Conservation (phyloP, 495 filamentous ascomycete genomes). For the Chaetomium cochliodes region DNA sequence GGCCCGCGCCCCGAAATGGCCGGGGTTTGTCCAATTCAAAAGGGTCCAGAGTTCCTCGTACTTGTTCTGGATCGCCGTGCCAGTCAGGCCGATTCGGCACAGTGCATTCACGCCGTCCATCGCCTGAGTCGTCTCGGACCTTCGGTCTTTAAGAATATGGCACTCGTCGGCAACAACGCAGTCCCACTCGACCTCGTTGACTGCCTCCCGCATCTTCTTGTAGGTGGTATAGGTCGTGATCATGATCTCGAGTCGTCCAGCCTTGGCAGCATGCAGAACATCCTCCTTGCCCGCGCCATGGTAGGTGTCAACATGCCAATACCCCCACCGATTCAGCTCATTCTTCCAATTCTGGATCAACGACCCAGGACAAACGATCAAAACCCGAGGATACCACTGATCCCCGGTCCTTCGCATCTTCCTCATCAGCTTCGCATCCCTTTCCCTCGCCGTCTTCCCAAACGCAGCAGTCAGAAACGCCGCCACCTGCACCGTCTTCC, state of each 20-base stretch:
- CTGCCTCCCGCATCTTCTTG: conserved; percentile 64
- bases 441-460: conserved; percentile 89
- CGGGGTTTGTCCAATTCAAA: conserved; percentile 95
- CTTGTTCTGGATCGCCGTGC: conserved; percentile 96
- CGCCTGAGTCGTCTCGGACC: conserved; percentile 72
- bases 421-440: conserved; percentile 86
- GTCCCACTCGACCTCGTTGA: conserved; percentile 92
- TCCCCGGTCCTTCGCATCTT: conserved; percentile 66
- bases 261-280: conserved; percentile 68
- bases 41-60: conserved; percentile 98
- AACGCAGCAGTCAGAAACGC: conserved; percentile 91
- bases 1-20: conserved; percentile 71
- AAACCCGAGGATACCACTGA: conserved; percentile 80
- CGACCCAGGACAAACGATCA: conserved; percentile 86
- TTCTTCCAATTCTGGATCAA: conserved; percentile 88
- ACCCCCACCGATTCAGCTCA: conserved; percentile 87
- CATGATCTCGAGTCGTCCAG: conserved; percentile 79
- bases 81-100: conserved; percentile 89
- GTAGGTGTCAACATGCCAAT: conserved; percentile 85
- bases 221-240: conserved; percentile 94
- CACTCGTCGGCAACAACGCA: conserved; percentile 97
- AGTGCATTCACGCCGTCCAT: conserved; percentile 93
- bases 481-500: conserved; percentile 96
- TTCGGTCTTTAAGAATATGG: conserved; percentile 81
- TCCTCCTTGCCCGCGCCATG: conserved; percentile 74